Evolutionary conservation across 1,284 basidiomycete genomes (phyloP), one percentile per base, ranked within the genome.

Genomic region (Ustilago shanxiensis): DNA sequence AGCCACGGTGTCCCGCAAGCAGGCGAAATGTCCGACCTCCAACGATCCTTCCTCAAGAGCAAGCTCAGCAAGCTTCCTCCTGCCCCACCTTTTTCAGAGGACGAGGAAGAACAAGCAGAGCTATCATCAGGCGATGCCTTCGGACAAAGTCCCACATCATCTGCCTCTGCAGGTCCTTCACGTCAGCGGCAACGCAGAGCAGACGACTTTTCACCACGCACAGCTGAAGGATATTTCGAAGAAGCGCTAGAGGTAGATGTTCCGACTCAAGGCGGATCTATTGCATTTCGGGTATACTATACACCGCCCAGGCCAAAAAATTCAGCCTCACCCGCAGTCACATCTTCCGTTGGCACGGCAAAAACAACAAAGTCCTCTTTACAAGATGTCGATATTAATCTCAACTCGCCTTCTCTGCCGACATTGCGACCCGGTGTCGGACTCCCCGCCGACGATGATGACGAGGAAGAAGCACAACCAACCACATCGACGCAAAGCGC

Each of bases 201-300:
- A 35, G 44, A 72, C 4, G 70, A 66, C 59, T 77, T 54, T 60
- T 59, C 68, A 1, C 84, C 85, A 5, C 55, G 81, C 13, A 66
- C 68, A 35, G 78, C 83, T 6, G 75, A 79, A 31, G 82, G 72
- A 44, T 85, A 65, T 58, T 86, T 86, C 60, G 69, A 79, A 29
- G 50, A 81, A 14, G 84, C 85, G 1, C 65, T 86, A 8, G 80
- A 84, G 26, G 79, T 86, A 8, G 78, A 83, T 33, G 76, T 86
- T 9, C 59, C 63, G 2, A 67, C 72, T 2, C 18, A 18, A 49
- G 56, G 31, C 9, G 60, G 60, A n/a, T 57, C 53, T 1, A 80
- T 73, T 8, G 70, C 66, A 0, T 29, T 89, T 90, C 24, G 89
- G 88, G 37, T 81, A 24, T 86, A 86, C 75, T 85, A 81, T 60